A percentile compares a stretch with the other conserved stretches of the same genome.
Conservation (phyloP, 106 monocot species). For the Gastrodia elata region DNA sequence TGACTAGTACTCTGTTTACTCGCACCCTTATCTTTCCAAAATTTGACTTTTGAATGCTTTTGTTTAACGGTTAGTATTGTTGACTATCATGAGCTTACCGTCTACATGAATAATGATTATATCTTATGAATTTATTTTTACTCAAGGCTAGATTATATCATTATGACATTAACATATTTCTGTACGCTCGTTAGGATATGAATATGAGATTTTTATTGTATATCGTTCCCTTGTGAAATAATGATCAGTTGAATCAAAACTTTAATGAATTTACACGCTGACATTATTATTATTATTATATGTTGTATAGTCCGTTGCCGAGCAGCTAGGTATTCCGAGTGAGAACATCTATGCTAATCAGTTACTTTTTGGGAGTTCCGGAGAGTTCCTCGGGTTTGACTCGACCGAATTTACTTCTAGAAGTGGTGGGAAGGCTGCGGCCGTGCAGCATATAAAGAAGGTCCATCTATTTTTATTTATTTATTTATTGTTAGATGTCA, state of each 20-base stretch:
- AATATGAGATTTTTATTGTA: not conserved
- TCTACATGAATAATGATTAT: not conserved
- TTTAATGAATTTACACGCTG: not conserved
- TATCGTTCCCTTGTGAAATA: not conserved
- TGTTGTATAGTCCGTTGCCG: conserved; percentile 72
- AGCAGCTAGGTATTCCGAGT: conserved; percentile 59
- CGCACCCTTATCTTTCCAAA: too few relatives aligned
- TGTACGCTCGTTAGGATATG: not conserved
- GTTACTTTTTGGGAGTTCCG: conserved; percentile 61
- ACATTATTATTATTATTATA: not conserved
- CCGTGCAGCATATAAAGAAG: conserved; percentile 78
- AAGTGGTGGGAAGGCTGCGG: conserved; percentile 88
- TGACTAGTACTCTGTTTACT: too few relatives aligned
- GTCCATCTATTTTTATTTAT: conserved; percentile 17
- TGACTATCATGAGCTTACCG: too few relatives aligned
- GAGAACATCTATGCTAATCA: conserved; percentile 94
- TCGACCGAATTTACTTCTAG: conserved; percentile 67
- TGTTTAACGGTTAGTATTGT: too few relatives aligned
- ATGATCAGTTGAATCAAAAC: not conserved
- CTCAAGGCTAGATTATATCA: not conserved
- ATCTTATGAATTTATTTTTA: not conserved
- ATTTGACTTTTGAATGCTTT: too few relatives aligned
- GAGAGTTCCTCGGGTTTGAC: conserved; percentile 92
- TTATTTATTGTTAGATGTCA: conserved; percentile 1
- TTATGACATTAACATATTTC: not conserved